Conservation (phyloP, 352 stramenopile species). For the Pythium graminicola region DNA sequence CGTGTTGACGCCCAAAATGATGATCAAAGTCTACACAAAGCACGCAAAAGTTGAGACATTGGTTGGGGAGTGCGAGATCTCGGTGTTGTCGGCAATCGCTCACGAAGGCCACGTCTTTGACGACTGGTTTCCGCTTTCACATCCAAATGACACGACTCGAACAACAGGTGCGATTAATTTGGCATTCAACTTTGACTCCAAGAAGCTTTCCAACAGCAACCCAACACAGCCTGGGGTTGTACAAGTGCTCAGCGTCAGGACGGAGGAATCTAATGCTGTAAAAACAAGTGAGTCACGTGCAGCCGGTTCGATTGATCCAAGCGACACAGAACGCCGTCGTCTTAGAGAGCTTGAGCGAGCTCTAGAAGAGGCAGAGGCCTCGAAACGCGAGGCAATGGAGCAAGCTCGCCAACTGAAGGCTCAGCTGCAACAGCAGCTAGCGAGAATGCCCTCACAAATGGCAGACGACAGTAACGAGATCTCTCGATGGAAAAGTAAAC, state of each 20-base stretch:
- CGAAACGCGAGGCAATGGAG: slow-evolving; percentile 47
- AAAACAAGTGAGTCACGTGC: slow-evolving; percentile 11
- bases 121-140: slow-evolving; percentile 44
- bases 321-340: slow-evolving; percentile 3
- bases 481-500: slow-evolving; percentile 42
- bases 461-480: slow-evolving; percentile 31
- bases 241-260: not conserved
- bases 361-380: slow-evolving; percentile 23
- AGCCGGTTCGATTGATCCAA: not conserved
- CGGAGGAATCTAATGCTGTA: not conserved
- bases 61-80: slow-evolving; percentile 69
- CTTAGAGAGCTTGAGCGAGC: slow-evolving; percentile 17
- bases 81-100: slow-evolving; percentile 58
- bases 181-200: slow-evolving; percentile 57
- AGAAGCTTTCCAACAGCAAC: slow-evolving; percentile 12
- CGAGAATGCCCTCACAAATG: slow-evolving; percentile 17
- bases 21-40: slow-evolving; percentile 65
- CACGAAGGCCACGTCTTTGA: slow-evolving; percentile 70
- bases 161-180: slow-evolving; percentile 39
- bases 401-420: slow-evolving; percentile 35
- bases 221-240: not conserved
- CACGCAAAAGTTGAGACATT: slow-evolving; percentile 60
- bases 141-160: slow-evolving; percentile 21
- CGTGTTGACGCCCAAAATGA: slow-evolving; percentile 60
- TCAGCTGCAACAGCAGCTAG: slow-evolving; percentile 36